Evolutionary conservation across 805 yeast genomes (phyloP), one percentile per base, ranked within the genome.

Genomic region (Blastobotrys robertii): DNA sequence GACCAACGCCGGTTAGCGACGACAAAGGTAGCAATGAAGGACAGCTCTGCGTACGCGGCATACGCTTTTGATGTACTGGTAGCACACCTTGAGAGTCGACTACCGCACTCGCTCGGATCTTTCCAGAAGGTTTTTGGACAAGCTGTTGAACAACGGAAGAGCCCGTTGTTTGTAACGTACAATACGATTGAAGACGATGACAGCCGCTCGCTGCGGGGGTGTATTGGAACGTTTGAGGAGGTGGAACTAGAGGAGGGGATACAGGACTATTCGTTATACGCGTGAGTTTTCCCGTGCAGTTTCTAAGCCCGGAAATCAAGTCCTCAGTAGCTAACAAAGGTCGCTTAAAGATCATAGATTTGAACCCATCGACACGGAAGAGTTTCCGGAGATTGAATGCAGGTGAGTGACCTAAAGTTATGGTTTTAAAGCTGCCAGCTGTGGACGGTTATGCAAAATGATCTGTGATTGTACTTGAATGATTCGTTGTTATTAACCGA

Each of bases 141-240:
- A 12, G 45, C 41, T 8, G 39, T 30, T 13, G 40, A 28, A 37
- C 43, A 50, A 37, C 11, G 61, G 51, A 36, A 54, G 34, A 63
- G 66, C 5, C 92, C 97, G 0, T 63, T 90, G 22, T 92, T 92
- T 64, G 82, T 90, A 29, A 92, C 97, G 0, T 92, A 96, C 95
- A 79, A 72, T 44, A 51, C 53, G 13, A 44, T 49, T 3, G 35
- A 49, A 52, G 46, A 44, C 9, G 37, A 44, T 7, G 57, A 46
- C 8, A 55, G 60, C 1, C 57, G 62, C 19, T 63, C 66, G 10
- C 65, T 90, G 38, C 68, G 97, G 35, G 98, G 98, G 0, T 90
- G 98, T 57, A 92, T 90, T 43, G 98, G 98, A 1, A 88, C 95
- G 0, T 92, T 92, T 58, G 65, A 69, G 13, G 63, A 73, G 11